phyloP scores from a whole-genome alignment of 768 basidiomycete genomes.

The Artomyces pyxidatus region DNA sequence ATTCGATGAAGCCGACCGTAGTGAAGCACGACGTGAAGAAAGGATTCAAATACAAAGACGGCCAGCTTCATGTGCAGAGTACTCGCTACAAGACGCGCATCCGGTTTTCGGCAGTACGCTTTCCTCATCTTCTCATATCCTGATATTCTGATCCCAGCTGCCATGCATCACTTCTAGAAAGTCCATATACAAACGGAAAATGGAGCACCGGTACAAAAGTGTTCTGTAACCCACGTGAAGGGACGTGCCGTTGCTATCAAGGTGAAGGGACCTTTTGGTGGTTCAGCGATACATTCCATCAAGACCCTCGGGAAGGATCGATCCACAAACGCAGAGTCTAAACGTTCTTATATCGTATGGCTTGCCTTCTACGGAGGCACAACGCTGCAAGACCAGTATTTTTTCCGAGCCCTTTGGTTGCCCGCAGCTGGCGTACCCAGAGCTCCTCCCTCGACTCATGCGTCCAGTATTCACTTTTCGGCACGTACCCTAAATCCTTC shows the following conservation, averaged over 20 bases:
- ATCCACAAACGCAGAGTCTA: slow-evolving; percentile 10
- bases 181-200: slow-evolving; percentile 5
- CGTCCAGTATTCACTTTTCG: not conserved
- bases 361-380: slow-evolving; percentile 14
- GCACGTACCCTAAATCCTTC: slow-evolving; percentile 18
- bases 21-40: slow-evolving; percentile 34
- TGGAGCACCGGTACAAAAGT: not conserved
- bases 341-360: slow-evolving; percentile 20
- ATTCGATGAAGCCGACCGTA: slow-evolving; percentile 37
- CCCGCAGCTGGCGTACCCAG: not conserved
- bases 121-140: slow-evolving; percentile 16
- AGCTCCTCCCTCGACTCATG: not conserved
- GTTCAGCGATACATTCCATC: not conserved
- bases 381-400: slow-evolving; percentile 17
- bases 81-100: slow-evolving; percentile 39
- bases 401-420: slow-evolving; percentile 19
- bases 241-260: slow-evolving; percentile 32
- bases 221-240: slow-evolving; percentile 19
- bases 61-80: slow-evolving; percentile 26
- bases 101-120: slow-evolving; percentile 30
- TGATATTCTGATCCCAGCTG: slow-evolving; percentile 18
- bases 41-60: slow-evolving; percentile 23
- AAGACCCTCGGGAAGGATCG: slow-evolving; percentile 16
- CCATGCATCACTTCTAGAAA: slow-evolving; percentile 13
- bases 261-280: slow-evolving; percentile 8